Percentiles rank a stretch among this genome's conserved stretches.
phyloP scores from a whole-genome alignment of 495 filamentous ascomycete species.

The Neurospora pannonica region DNA sequence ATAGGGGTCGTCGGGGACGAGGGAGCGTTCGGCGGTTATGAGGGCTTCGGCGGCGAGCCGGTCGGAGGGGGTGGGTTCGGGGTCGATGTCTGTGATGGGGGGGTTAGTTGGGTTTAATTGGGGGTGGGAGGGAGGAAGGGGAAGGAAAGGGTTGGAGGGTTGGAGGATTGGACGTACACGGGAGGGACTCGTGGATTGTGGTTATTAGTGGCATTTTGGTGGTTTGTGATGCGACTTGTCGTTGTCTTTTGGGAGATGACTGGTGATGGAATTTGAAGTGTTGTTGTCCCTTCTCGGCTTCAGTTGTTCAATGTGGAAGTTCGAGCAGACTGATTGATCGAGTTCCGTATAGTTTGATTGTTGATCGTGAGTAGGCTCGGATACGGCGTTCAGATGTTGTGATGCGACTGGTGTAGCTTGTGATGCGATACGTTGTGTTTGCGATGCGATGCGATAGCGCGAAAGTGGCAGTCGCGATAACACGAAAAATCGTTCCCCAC shows the following conservation, averaged over 20 bases:
- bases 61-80: constrained; percentile 49
- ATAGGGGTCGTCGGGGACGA: constrained; percentile 27
- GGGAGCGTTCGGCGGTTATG: constrained; percentile 54
- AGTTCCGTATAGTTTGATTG: not conserved
- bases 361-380: not conserved
- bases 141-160: not conserved
- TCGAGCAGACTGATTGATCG: not conserved
- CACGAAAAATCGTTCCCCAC: not conserved
- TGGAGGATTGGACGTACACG: constrained; percentile 47
- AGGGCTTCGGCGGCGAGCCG: constrained; percentile 51
- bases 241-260: not conserved
- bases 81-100: constrained; percentile 55
- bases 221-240: not conserved
- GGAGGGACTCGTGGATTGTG: constrained; percentile 72
- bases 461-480: not conserved
- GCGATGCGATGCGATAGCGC: not conserved
- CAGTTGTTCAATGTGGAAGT: too few species aligned
- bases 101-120: constrained; percentile 10
- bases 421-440: not conserved
- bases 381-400: not conserved
- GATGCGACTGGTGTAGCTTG: not conserved
- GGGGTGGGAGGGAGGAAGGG: not conserved
- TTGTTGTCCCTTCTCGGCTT: not conserved
- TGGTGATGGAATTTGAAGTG: not conserved
- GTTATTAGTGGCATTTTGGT: constrained; percentile 57